phyloP scores from a whole-genome alignment of 2,329 filamentous ascomycete species.

The Aspergillus ochraceoroseus region DNA sequence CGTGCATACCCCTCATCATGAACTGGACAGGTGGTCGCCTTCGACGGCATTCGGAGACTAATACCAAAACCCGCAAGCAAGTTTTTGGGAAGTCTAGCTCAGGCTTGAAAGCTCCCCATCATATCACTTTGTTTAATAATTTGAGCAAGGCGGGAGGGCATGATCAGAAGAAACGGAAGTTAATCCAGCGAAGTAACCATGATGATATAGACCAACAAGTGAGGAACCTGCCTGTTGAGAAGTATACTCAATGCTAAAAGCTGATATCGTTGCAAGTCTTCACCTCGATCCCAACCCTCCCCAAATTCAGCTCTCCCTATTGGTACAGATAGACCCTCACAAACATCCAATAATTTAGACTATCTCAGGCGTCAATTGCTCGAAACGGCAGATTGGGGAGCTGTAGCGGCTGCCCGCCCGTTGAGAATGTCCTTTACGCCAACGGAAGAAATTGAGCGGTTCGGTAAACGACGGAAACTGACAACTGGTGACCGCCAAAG shows the following conservation, averaged over 20 bases:
- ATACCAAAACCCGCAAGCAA: conserved; percentile 30
- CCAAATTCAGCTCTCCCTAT: neutral
- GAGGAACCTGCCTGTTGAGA: neutral
- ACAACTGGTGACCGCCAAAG: conserved; percentile 30
- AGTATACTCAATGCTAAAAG: too few relatives aligned
- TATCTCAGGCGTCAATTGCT: conserved; percentile 34
- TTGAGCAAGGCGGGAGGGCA: conserved; percentile 6
- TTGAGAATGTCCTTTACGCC: conserved; percentile 31
- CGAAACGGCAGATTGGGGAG: conserved; percentile 37
- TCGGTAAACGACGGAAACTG: conserved; percentile 36
- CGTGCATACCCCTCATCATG: conserved; percentile 30
- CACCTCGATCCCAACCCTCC: neutral
- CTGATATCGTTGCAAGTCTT: too few relatives aligned
- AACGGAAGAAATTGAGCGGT: conserved; percentile 28
- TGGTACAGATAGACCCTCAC: neutral
- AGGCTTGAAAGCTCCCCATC: conserved; percentile 13
- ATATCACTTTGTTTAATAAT: conserved; percentile 16
- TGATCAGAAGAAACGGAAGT: neutral
- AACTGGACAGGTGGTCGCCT: conserved; percentile 46
- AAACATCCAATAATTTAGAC: conserved; percentile 19
- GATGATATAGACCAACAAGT: neutral
- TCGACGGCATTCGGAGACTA: conserved; percentile 37
- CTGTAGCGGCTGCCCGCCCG: conserved; percentile 32
- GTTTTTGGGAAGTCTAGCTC: conserved; percentile 33
- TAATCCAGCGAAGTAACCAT: neutral